phyloP scores from a whole-genome alignment of 345 rosid genomes.

The Dipteronia sinensis region DNA sequence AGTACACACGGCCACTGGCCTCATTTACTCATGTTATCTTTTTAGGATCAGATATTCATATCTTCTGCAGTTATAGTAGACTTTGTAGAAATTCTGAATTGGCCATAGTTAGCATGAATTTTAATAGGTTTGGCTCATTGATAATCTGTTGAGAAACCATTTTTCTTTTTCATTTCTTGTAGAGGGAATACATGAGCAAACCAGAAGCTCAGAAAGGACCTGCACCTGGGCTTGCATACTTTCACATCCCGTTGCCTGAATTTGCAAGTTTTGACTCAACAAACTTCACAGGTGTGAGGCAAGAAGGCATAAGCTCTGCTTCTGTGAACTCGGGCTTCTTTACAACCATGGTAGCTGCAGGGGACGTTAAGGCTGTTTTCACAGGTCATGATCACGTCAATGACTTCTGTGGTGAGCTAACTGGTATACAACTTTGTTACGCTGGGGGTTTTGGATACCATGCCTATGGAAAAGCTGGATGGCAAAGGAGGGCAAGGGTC shows the following conservation, averaged over 20 bases:
- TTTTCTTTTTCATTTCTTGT: slow-evolving; percentile 16
- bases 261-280: slow-evolving; percentile 57
- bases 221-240: slow-evolving; percentile 87
- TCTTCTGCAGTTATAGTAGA: background rate
- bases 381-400: slow-evolving; percentile 87
- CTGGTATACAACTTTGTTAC: slow-evolving; percentile 81
- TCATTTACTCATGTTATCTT: background rate
- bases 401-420: slow-evolving; percentile 75
- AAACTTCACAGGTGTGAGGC: slow-evolving; percentile 66
- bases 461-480: slow-evolving; percentile 92
- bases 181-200: slow-evolving; percentile 61
- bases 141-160: background rate
- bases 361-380: slow-evolving; percentile 87
- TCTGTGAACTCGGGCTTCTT: slow-evolving; percentile 89
- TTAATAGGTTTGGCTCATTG: background rate
- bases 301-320: slow-evolving; percentile 70
- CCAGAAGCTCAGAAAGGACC: slow-evolving; percentile 58
- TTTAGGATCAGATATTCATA: background rate
- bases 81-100: background rate
- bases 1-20: background rate
- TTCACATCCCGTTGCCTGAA: slow-evolving; percentile 95
- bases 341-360: slow-evolving; percentile 71
- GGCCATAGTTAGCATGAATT: background rate
- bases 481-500: slow-evolving; percentile 84
- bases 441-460: slow-evolving; percentile 96